These are phyloP conservation scores for Microdochium trichocladiopsis DNA, from an alignment of 2,329 filamentous ascomycete species.

Conservation along the genomic window DNA sequence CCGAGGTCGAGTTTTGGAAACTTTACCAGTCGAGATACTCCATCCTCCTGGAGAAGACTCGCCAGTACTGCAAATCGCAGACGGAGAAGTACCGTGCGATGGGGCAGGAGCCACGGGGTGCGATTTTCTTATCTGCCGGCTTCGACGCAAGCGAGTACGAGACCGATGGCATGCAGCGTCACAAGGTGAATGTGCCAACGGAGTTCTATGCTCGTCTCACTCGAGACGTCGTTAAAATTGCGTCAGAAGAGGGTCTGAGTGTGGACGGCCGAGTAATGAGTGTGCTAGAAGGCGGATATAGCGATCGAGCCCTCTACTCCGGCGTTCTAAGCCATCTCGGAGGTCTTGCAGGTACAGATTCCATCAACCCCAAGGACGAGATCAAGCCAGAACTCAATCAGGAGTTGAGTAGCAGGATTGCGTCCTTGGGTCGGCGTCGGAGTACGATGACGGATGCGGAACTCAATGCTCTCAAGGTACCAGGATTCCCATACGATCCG, in stretches of 20 bases:
- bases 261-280: constrained; percentile 85
- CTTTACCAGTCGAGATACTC: constrained; percentile 77
- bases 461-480: constrained; percentile 19
- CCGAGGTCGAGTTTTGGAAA: constrained; percentile 77
- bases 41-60: constrained; percentile 72
- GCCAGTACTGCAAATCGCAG: constrained; percentile 67
- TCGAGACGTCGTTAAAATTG: constrained; percentile 73
- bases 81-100: constrained; percentile 55
- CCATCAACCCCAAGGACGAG: constrained; percentile 27
- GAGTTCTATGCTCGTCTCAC: constrained; percentile 93
- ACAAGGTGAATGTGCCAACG: constrained; percentile 92
- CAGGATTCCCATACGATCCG: constrained; percentile 49
- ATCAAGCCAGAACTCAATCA: constrained; percentile 39
- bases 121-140: constrained; percentile 90
- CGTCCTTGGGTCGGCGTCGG: constrained; percentile 24
- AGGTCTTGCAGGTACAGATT: constrained; percentile 61
- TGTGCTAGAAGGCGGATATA: constrained; percentile 93
- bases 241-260: constrained; percentile 68
- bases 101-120: constrained; percentile 64
- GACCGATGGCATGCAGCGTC: constrained; percentile 85
- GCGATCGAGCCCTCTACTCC: constrained; percentile 80
- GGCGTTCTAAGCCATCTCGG: constrained; percentile 87
- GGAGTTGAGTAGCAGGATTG: constrained; percentile 51
- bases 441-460: constrained; percentile 20
- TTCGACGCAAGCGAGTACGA: constrained; percentile 98